These are phyloP conservation scores for Fusarium praegraminearum DNA, from an alignment of 2,329 filamentous ascomycete species.

Conservation along the genomic window DNA sequence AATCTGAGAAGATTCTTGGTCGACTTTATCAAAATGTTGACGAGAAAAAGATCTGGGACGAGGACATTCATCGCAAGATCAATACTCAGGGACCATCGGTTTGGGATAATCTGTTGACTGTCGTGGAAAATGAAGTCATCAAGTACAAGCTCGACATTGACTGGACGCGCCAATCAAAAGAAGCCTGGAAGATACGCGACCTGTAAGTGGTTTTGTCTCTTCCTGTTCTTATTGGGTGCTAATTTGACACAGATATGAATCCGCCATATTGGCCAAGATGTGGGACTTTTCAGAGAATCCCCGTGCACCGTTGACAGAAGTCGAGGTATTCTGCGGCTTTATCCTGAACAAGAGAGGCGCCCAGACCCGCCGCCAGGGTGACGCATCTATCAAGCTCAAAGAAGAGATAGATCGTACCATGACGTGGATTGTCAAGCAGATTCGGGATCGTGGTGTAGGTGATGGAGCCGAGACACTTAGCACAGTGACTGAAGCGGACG, in stretches of 20 bases:
- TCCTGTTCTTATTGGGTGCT: background rate
- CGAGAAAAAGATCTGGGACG: conserved; percentile 73
- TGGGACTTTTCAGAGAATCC: conserved; percentile 60
- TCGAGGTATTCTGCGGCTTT: conserved; percentile 68
- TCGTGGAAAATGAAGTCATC: conserved; percentile 38
- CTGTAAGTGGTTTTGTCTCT: conserved; percentile 60
- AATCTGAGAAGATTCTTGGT: conserved; percentile 76
- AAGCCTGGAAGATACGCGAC: conserved; percentile 59
- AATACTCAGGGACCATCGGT: conserved; percentile 51
- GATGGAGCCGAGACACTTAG: conserved; percentile 25
- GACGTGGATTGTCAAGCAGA: conserved; percentile 55
- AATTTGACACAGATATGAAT: conserved; percentile 59
- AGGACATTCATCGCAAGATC: conserved; percentile 57
- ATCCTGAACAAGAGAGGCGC: conserved; percentile 64
- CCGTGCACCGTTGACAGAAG: conserved; percentile 58
- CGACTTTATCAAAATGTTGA: conserved; percentile 78
- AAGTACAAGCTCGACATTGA: conserved; percentile 44
- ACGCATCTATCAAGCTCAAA: conserved; percentile 63
- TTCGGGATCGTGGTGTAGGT: conserved; percentile 40
- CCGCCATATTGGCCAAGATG: conserved; percentile 56
- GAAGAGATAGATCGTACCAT: conserved; percentile 64
- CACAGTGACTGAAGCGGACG: conserved; percentile 13
- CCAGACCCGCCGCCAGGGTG: conserved; percentile 64
- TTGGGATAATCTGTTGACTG: conserved; percentile 57
- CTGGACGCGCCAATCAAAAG: conserved; percentile 52